phyloP scores from a whole-genome alignment of 371 early-diverging fungal genomes.

The Mucor indicus region DNA sequence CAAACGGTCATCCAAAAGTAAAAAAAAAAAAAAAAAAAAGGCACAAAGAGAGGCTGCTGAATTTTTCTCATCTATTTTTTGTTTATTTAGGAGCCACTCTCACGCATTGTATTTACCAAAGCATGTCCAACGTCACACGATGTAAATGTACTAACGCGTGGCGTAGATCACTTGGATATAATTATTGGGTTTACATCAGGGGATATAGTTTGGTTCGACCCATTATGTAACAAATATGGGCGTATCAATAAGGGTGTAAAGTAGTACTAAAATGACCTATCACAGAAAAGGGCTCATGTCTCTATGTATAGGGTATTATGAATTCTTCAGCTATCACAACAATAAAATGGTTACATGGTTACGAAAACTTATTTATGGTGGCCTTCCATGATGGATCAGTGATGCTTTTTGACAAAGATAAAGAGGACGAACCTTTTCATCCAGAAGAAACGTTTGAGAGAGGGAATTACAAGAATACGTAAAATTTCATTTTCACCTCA shows the following conservation, averaged over 20 bases:
- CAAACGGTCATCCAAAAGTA: slow-evolving; percentile 63
- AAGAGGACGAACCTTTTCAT: slow-evolving; percentile 68
- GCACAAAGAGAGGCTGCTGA: no score
- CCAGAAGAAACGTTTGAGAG: slow-evolving; percentile 16
- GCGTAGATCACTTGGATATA: slow-evolving; percentile 70
- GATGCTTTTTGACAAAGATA: slow-evolving; percentile 84
- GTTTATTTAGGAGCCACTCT: slow-evolving; percentile 68
- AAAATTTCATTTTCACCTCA: no score
- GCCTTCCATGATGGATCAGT: slow-evolving; percentile 78
- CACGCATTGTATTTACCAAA: slow-evolving; percentile 75
- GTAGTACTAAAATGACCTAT: background rate
- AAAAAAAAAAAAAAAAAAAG: no score
- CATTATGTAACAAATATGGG: slow-evolving; percentile 71
- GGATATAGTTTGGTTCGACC: slow-evolving; percentile 84
- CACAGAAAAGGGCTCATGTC: background rate
- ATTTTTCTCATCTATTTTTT: background rate
- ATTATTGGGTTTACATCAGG: slow-evolving; percentile 85
- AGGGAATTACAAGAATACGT: slow-evolving; percentile 2
- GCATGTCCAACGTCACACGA: slow-evolving; percentile 88
- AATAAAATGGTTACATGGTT: slow-evolving; percentile 90
- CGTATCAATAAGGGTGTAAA: slow-evolving; percentile 50
- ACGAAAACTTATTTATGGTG: slow-evolving; percentile 82
- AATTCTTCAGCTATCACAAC: slow-evolving; percentile 71
- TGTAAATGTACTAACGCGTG: slow-evolving; percentile 77
- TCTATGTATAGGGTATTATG: slow-evolving; percentile 57